Evolutionary conservation across 441 rosid genomes (phyloP), one percentile per base, ranked within the genome.

Genomic region (Bruguiera hainesii): DNA sequence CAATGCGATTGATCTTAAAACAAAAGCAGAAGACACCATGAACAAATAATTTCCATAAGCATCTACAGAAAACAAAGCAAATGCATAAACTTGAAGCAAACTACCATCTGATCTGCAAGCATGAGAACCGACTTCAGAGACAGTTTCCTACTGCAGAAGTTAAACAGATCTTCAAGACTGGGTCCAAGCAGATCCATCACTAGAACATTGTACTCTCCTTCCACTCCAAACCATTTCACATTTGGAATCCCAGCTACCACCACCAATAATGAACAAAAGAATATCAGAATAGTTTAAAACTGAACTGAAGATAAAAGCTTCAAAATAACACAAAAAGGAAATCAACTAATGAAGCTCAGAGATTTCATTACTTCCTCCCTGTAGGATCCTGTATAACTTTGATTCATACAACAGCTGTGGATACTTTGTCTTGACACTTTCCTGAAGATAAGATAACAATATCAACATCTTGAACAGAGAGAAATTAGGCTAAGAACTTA

Each of bases 101-200:
- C 19, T 70, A 94, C 98, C 97, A 94, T 91, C 82, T 94, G 98
- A 80, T 91, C 98, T 1, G 98, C 98, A 58, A 93, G 96, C 98
- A 93, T 93, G 68, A 93, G 91, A 61, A 93, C 97, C 0, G 98
- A 81, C 89, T 94, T 94, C 77, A 94, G 78, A 46, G 98, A 91
- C 58, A 94, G 89, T 72, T 94, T 94, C 72, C 98, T 75, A 68
- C 98, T 91, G 77, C 98, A 94, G 79, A 89, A 94, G 79, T 91
- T 94, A 75, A 94, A 94, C 68, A 94, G 78, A 78, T 94, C 98
- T 83, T 94, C 98, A 73, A 94, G 96, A 78, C 98, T 94, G 53
- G 97, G 98, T 50, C 98, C 98, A 63, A 94, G 92, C 65, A 94
- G 82, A 85, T 94, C 98, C 98, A 94, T 91, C 72, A 94, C 98